Evolutionary conservation across 2,329 filamentous ascomycete species (phyloP).

Genomic region (Aulographum hederae): DNA sequence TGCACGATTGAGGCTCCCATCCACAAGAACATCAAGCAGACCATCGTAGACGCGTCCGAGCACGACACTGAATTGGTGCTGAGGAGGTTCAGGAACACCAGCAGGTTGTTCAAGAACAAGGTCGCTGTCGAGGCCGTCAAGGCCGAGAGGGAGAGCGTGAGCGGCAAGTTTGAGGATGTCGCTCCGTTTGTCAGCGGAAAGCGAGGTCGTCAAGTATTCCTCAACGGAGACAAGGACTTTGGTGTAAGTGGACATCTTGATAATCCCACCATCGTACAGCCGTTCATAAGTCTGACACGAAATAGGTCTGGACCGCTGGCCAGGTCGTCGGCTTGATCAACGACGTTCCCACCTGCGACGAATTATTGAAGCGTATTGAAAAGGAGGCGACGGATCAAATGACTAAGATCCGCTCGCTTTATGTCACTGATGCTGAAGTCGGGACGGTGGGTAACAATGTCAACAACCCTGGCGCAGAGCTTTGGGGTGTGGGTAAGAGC

Average conservation of each 20-base stretch:
- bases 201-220: slow-evolving; percentile 76
- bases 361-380: slow-evolving; percentile 12
- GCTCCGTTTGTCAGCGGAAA: slow-evolving; percentile 78
- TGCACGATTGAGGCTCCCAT: slow-evolving; percentile 86
- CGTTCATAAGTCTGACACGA: slow-evolving; percentile 5
- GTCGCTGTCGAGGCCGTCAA: slow-evolving; percentile 63
- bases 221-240: slow-evolving; percentile 78
- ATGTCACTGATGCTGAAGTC: slow-evolving; percentile 6
- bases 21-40: slow-evolving; percentile 82
- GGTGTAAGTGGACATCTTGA: slow-evolving; percentile 43
- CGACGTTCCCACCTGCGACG: slow-evolving; percentile 9
- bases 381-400: slow-evolving; percentile 11
- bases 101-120: slow-evolving; percentile 76
- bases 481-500: slow-evolving; percentile 24
- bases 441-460: slow-evolving; percentile 14
- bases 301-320: slow-evolving; percentile 88
- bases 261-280: slow-evolving; percentile 1
- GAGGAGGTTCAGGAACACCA: slow-evolving; percentile 84
- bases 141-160: slow-evolving; percentile 66
- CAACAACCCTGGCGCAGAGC: slow-evolving; percentile 21
- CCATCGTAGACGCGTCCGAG: slow-evolving; percentile 77
- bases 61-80: slow-evolving; percentile 81
- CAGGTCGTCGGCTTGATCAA: slow-evolving; percentile 60
- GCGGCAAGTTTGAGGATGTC: slow-evolving; percentile 78
- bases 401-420: slow-evolving; percentile 5